Conservation (phyloP, 768 basidiomycete species). For the Psilocybe subaeruginosa region DNA sequence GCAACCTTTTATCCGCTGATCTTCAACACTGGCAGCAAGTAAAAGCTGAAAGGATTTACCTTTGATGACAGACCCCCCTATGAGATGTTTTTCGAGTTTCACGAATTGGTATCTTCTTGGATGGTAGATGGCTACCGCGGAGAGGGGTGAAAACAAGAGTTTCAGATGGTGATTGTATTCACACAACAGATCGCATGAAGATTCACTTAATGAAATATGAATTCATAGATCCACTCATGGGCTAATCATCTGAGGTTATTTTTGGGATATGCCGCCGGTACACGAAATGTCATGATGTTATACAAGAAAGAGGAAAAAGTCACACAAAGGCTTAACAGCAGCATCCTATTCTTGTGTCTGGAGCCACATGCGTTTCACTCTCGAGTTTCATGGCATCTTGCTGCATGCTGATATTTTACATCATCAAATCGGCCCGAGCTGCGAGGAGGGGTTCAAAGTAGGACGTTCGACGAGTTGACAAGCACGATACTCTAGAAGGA, state of each 20-base stretch:
- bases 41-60: too few species aligned
- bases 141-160: background rate
- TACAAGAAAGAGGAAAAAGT: background rate
- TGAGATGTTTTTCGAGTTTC: background rate
- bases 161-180: background rate
- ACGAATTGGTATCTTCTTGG: background rate
- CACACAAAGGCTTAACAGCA: too few species aligned
- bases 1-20: too few species aligned
- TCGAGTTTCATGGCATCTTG: background rate
- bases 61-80: too few species aligned
- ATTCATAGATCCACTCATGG: background rate
- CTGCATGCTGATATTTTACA: background rate
- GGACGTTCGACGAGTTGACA: too few species aligned
- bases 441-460: background rate
- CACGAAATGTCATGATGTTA: background rate
- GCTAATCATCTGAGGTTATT: background rate
- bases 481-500: too few species aligned
- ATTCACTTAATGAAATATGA: background rate
- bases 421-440: background rate
- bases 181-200: background rate
- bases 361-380: background rate
- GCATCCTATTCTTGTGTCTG: too few species aligned
- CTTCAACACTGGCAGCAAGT: too few species aligned
- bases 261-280: background rate
- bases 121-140: background rate